Conservation (phyloP, 176 grass and related monocot species). For the Musa schizocarpa region DNA sequence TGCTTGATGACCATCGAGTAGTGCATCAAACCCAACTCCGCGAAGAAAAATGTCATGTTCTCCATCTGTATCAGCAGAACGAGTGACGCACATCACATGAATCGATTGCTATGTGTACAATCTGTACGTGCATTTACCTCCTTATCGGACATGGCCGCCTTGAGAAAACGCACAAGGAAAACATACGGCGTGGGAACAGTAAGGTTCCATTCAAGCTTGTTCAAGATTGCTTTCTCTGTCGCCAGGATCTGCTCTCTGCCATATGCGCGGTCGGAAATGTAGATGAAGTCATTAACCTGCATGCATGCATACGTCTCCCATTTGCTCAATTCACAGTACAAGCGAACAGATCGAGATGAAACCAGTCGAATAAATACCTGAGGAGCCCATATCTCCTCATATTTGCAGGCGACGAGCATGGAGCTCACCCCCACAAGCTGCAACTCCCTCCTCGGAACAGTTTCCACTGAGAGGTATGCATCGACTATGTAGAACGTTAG, state of each 20-base stretch:
- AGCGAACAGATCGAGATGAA: not conserved
- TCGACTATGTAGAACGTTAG: conserved; percentile 62
- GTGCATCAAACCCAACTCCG: conserved; percentile 73
- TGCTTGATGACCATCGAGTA: conserved; percentile 48
- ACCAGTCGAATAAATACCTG: conserved; percentile 37
- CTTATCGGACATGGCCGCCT: conserved; percentile 47
- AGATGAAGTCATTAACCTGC: conserved; percentile 86
- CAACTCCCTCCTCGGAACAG: conserved; percentile 55
- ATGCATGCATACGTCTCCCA: not conserved
- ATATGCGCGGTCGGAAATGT: conserved; percentile 79
- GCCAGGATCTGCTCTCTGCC: conserved; percentile 57
- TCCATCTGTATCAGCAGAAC: conserved; percentile 46
- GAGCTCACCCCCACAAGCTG: conserved; percentile 71
- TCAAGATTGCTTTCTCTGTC: conserved; percentile 74
- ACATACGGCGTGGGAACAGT: conserved; percentile 80
- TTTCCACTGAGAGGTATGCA: conserved; percentile 51
- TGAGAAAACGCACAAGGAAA: conserved; percentile 71
- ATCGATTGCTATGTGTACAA: not conserved
- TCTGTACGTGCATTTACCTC: conserved; percentile 33
- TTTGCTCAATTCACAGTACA: not conserved
- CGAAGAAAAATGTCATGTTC: conserved; percentile 71
- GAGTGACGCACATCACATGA: not conserved
- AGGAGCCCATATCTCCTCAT: conserved; percentile 89
- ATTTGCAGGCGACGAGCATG: conserved; percentile 81
- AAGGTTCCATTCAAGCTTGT: conserved; percentile 84